Percentiles rank a stretch among this genome's conserved stretches.
These are phyloP conservation scores for Cladosporium sp. DNA, from an alignment of 2,329 filamentous ascomycete species.

Conservation along the genomic window DNA sequence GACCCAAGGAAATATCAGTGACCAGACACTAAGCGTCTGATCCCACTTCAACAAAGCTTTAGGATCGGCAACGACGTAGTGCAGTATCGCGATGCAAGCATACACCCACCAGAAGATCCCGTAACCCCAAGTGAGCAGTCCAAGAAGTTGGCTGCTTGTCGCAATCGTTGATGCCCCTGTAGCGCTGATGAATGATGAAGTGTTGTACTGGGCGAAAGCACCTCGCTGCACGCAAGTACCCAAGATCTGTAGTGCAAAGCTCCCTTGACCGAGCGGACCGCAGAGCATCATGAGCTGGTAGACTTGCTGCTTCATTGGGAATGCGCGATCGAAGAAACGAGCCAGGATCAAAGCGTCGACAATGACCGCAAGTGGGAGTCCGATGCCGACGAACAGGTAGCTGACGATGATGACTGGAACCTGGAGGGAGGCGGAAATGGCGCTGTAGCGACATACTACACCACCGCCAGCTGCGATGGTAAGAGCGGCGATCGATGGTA, in stretches of 20 bases:
- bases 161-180: background rate
- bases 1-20: background rate
- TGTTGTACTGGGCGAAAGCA: conserved; percentile 20
- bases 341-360: background rate
- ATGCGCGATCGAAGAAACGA: conserved; percentile 16
- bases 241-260: conserved; percentile 26
- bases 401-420: conserved; percentile 24
- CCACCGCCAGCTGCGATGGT: background rate
- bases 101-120: background rate
- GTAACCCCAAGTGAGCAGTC: background rate
- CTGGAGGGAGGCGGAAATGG: conserved; percentile 21
- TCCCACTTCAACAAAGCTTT: background rate
- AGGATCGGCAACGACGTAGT: background rate
- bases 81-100: background rate
- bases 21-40: background rate
- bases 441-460: conserved; percentile 25
- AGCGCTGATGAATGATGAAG: background rate
- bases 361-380: background rate
- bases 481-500: background rate
- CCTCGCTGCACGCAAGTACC: conserved; percentile 22
- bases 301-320: conserved; percentile 23
- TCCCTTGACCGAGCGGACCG: conserved; percentile 25
- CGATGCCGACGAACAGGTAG: conserved; percentile 26
- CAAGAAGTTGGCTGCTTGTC: background rate
- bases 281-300: conserved; percentile 28